A percentile compares a stretch with the other conserved stretches of the same genome.
These are phyloP conservation scores for Pseudogymnoascus sp. DNA, from an alignment of 2,329 filamentous ascomycete species.

Conservation along the genomic window DNA sequence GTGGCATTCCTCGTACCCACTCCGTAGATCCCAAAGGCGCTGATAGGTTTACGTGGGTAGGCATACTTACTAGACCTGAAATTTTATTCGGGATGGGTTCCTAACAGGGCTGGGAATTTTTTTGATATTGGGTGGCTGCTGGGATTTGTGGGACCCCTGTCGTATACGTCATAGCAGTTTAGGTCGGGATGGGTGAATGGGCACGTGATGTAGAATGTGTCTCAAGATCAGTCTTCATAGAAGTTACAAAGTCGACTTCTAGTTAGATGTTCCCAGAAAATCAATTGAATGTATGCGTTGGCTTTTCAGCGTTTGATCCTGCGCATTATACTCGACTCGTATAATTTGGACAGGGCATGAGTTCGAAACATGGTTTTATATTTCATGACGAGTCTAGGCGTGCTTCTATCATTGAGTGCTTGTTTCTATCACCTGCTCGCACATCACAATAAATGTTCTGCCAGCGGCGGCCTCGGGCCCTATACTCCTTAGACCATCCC, in stretches of 20 bases:
- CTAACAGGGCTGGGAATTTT: neutral
- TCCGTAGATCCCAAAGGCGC: neutral
- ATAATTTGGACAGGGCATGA: neutral
- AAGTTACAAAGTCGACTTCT: neutral
- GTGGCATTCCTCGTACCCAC: neutral
- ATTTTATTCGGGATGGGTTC: neutral
- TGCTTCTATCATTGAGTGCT: neutral
- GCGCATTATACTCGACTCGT: too few species aligned
- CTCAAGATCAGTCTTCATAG: neutral
- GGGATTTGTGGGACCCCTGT: neutral
- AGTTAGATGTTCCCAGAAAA: neutral
- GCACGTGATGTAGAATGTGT: neutral
- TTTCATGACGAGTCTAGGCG: conserved; percentile 3
- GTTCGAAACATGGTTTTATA: conserved; percentile 4
- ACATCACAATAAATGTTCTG: neutral
- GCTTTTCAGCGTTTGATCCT: neutral
- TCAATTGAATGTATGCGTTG: neutral
- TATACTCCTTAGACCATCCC: neutral
- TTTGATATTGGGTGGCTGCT: neutral
- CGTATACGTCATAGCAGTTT: neutral
- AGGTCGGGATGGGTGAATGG: neutral
- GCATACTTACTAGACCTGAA: neutral
- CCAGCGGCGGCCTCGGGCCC: neutral
- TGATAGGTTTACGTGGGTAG: neutral
- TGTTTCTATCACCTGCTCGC: neutral